Conservation (phyloP, 768 basidiomycete species). For the Boletus fagicola region DNA sequence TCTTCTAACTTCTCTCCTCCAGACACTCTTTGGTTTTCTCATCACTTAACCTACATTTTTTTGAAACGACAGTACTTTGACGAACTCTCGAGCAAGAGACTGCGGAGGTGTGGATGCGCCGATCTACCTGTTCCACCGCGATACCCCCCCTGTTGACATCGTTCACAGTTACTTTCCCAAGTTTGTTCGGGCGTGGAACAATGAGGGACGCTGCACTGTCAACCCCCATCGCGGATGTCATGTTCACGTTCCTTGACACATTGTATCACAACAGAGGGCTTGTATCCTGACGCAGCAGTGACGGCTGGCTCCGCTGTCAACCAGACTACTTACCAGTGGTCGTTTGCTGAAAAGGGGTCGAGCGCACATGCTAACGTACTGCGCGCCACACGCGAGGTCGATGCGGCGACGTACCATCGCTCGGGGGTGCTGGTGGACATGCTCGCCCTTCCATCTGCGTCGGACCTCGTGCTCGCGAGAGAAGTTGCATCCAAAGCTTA, state of each 20-base stretch:
- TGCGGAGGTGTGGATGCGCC: neutral
- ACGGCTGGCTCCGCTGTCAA: too few relatives aligned
- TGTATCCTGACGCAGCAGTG: neutral
- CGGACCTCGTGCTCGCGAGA: neutral
- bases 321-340: too few relatives aligned
- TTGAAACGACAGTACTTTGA: conserved; percentile 34
- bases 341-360: too few relatives aligned
- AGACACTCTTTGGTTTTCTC: too few relatives aligned
- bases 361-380: too few relatives aligned
- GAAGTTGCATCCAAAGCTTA: neutral
- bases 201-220: conserved; percentile 50
- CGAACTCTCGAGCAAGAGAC: conserved; percentile 36
- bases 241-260: neutral
- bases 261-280: conserved; percentile 32
- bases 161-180: conserved; percentile 79
- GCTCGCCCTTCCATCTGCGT: conserved; percentile 50
- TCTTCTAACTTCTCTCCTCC: too few relatives aligned
- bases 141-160: neutral
- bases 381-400: too few relatives aligned
- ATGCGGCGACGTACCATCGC: too few relatives aligned
- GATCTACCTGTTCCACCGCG: neutral
- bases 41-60: neutral
- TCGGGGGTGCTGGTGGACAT: too few relatives aligned
- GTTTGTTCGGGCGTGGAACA: conserved; percentile 90
- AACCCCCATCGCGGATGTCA: fast-evolving